Base-by-base conservation (phyloP, 2,329 filamentous ascomycete genomes). In the Beauveria sp. region DNA sequence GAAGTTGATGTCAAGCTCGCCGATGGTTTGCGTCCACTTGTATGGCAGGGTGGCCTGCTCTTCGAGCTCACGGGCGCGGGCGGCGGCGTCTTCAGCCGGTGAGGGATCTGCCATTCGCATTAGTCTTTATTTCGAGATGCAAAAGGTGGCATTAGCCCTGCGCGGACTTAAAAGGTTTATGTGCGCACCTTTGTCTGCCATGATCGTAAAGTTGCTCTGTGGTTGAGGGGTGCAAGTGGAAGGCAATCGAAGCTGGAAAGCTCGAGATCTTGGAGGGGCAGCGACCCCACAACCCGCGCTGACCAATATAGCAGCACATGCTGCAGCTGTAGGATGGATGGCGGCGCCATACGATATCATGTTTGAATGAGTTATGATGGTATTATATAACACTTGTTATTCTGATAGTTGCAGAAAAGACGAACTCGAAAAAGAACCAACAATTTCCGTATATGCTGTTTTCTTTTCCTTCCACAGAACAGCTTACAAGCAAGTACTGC, bases 1-100 rank as follows among this genome's bases (percentile, higher is more conserved):
- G 63, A 96, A 82, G 56, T 83, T 88, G 69, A 98, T 78, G 71
- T 96, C 91, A 63, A 97, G 78, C 71, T 98, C 95, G 67, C 82
- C 82, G 73, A 99, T 96, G 26, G 89, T 93, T 78, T 99, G 95
- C 12, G 84, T 89, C 95, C 95, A 99, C 78, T 96, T 95, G 86
- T 99, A 99, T 1, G 95, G 95, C 47, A 99, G 86, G 26, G 88
- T 85, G 47, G 87, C 52, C 79, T 99, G 95, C 78, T 99, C 95
- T 69, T 87, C 89, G 61, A 84, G 81, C 78, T 99, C 92, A 73
- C 88, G 87, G 64, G 86, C 87, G 66, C 79, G 80, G 62, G 82
- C 80, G 22, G 83, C 83, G 12, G 81, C 85, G 66, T 81, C 78
- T 66, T 85, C 80, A 65, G 82, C 84, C 63, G 81, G 76, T 24